Evolutionary conservation across 148 eudicot genomes (phyloP).

Genomic region (Pouteria glomerata): DNA sequence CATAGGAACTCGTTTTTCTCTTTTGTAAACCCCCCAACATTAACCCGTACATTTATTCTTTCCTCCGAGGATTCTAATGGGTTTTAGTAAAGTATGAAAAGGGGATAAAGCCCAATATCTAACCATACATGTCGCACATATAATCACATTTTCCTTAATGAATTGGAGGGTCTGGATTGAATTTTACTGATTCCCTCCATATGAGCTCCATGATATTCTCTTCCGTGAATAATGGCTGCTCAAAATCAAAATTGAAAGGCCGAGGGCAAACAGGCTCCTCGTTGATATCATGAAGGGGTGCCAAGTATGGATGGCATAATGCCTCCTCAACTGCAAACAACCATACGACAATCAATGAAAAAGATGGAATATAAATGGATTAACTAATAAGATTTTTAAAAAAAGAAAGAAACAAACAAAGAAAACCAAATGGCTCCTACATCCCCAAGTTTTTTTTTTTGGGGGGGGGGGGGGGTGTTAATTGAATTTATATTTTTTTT

Average conservation of each 20-base stretch:
- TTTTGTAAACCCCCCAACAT: not conserved
- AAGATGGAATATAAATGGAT: not conserved
- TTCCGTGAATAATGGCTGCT: conserved; percentile 88
- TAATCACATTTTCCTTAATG: conserved; percentile 22
- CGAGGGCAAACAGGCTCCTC: conserved; percentile 77
- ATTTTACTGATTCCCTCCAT: conserved; percentile 76
- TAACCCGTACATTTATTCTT: conserved; percentile 11
- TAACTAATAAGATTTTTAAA: too few relatives aligned
- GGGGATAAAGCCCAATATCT: conserved; percentile 3
- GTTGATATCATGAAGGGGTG: conserved; percentile 85
- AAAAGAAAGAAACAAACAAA: too few relatives aligned
- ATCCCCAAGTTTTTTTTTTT: too few relatives aligned
- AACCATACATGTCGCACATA: not conserved
- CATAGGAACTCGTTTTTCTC: not conserved
- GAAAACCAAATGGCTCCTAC: too few relatives aligned
- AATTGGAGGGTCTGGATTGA: conserved; percentile 70
- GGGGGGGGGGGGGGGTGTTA: too few relatives aligned
- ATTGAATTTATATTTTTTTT: too few relatives aligned
- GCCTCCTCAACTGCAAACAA: conserved; percentile 53
- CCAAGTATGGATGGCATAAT: conserved; percentile 68
- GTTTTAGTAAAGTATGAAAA: conserved; percentile 1
- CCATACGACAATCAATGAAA: not conserved
- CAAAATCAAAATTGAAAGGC: conserved; percentile 85
- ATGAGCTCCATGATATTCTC: conserved; percentile 90
- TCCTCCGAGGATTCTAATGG: not conserved